Base-by-base conservation (phyloP, 1,284 basidiomycete genomes). In the Malassezia caprae region DNA sequence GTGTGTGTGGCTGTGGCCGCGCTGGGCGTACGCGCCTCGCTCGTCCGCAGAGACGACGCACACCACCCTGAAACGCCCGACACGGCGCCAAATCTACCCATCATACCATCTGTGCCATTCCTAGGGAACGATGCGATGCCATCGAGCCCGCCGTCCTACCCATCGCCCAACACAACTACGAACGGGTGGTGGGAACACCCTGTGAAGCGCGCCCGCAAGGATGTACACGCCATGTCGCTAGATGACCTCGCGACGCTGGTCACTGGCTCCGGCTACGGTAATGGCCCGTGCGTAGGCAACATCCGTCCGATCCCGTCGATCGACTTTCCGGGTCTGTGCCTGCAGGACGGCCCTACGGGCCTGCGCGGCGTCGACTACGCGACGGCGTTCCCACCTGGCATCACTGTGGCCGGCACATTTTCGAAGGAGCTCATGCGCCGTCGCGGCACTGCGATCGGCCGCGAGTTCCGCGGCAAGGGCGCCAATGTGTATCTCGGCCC, bases 381-480 rank as follows among this genome's bases (percentile, higher is more conserved):
- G 80, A 69, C 70, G 10, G 60, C 59, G 3, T 87, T 87, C 75
- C 84, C 86, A 7, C 80, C 84, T 17, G 85, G 79, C 15, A 82
- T 87, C 75, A 87, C 86, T 66, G 80, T 79, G 8, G 85, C 83
- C 5, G 78, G 84, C 12, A 85, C 86, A 2, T 81, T 78, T 75
- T 84, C 85, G 70, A 81, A 83, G 44, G 80, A 81, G 12, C 77
- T 90, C 32, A 83, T 89, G 42, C 84, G 85, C 56, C 73, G 78
- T 17, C 82, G 88, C 28, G 88, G 86, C 15, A 64, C 81, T 10
- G 84, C 81, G 49, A 84, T 90, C 81, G 88, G 87, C 28, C 69
- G 78, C 42, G 88, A 93, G 76, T 83, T 84, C 76, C 79, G 80
- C 58, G 83, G 80, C 35, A 89, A 90, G 71, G 89, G 89, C 40